A percentile compares a stretch with the other conserved stretches of the same genome.
Conservation (phyloP, 768 basidiomycete genomes). For the Nevesoporus exiguus region DNA sequence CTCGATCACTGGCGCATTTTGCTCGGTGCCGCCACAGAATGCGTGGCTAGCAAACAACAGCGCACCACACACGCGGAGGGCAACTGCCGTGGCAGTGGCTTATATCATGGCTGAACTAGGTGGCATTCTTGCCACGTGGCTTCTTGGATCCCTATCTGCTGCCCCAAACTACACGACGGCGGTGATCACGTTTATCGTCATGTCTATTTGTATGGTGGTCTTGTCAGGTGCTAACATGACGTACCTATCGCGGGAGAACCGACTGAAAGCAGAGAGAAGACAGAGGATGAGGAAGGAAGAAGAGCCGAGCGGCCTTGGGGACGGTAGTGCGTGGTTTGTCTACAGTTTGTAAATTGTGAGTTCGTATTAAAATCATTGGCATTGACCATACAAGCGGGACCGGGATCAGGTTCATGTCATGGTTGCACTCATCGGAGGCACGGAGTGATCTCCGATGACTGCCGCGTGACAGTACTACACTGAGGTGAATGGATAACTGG, state of each 20-base stretch:
- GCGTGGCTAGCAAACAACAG: conserved; percentile 65
- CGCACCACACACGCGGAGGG: conserved; percentile 52
- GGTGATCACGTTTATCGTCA: conserved; percentile 34
- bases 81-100: conserved; percentile 54
- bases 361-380: no score
- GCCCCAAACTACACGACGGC: conserved; percentile 50
- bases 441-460: no score
- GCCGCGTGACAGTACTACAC: no score
- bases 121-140: conserved; percentile 61
- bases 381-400: no score
- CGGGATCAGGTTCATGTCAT: no score
- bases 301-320: conserved; percentile 45
- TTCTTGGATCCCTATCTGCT: conserved; percentile 48
- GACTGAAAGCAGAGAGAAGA: conserved; percentile 40
- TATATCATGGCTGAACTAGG: conserved; percentile 56
- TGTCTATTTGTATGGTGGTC: conserved; percentile 40
- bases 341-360: conserved; percentile 34
- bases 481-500: no score
- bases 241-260: conserved; percentile 45
- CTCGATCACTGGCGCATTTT: conserved; percentile 49
- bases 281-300: conserved; percentile 29
- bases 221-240: conserved; percentile 37
- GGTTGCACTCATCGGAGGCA: no score
- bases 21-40: conserved; percentile 47
- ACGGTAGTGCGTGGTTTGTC: conserved; percentile 54